These are phyloP conservation scores for Paraglomus occultum DNA, from an alignment of 192 early-diverging fungal species.

Conservation along the genomic window DNA sequence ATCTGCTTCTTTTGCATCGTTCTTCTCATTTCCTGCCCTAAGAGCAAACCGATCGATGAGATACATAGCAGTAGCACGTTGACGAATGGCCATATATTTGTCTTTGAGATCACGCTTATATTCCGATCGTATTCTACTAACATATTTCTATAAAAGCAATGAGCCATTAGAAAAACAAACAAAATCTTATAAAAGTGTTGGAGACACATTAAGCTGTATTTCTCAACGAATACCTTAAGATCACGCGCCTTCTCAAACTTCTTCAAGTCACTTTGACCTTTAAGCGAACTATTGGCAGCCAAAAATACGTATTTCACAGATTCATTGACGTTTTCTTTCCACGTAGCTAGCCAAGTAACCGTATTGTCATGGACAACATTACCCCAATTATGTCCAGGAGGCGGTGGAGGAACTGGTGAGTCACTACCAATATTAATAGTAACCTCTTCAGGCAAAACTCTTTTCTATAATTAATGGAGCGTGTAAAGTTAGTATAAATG, in stretches of 20 bases:
- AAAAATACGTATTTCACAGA: conserved; percentile 94
- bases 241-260: conserved; percentile 96
- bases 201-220: not conserved
- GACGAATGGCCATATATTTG: conserved; percentile 77
- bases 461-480: conserved; percentile 41
- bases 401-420: conserved; percentile 76
- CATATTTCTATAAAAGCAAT: conserved; percentile 52
- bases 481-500: not conserved
- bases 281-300: conserved; percentile 88
- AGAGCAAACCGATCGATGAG: conserved; percentile 93
- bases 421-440: conserved; percentile 87
- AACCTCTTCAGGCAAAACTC: conserved; percentile 91
- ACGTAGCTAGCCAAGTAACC: conserved; percentile 95
- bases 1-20: conserved; percentile 91
- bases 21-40: conserved; percentile 97
- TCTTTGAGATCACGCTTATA: conserved; percentile 81
- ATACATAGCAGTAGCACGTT: conserved; percentile 93
- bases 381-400: conserved; percentile 88
- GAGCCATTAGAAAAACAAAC: not conserved
- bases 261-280: conserved; percentile 91
- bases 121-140: conserved; percentile 70
- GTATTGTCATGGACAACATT: conserved; percentile 84
- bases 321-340: conserved; percentile 98
- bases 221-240: conserved; percentile 61
- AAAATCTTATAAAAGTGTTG: not conserved